Base-by-base conservation (phyloP, 352 stramenopile genomes). In the Phytophthora citricola region DNA sequence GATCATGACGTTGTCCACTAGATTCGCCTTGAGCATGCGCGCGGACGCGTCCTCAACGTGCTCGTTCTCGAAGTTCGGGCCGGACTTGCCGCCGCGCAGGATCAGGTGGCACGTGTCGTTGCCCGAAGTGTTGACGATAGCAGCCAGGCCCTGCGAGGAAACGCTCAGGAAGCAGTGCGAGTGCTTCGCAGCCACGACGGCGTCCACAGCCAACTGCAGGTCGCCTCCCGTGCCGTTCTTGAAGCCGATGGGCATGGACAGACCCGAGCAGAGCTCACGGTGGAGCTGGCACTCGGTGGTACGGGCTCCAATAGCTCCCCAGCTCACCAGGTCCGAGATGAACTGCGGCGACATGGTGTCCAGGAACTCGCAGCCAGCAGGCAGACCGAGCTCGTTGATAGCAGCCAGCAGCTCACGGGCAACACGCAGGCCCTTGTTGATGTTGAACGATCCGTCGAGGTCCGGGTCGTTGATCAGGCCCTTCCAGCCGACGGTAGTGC, bases 321-420 rank as follows among this genome's bases (percentile, higher is more conserved):
- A 97, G 66, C 82, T 93, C 40, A 97, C 86, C 41, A 97, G 76
- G 46, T 97, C 90, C 50, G 82, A 89, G 69, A 94, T 95, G 71
- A 97, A 97, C 66, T 97, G 90, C 34, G 90, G 90, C 27, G 89
- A 96, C 81, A 97, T 95, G 43, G 90, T 96, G 73, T 97, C 90
- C 20, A 97, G 73, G 71, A 97, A 97, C 69, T 97, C 90, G 60
- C 83, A 93, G 27, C 85, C 90, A 8, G 84, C 85, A 20, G 87
- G 90, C 26, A 97, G 74, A 11, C 89, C 87, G 27, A 97, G 77
- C 69, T 92, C 85, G 65, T 97, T 97, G 66, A 97, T 93, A 15
- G 88, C 75, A 36, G 85, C 82, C 15, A 97, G 76, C 15, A 97
- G 73, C 63, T 96, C 78, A 51, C 90, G 89, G 1, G 87, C 90